Base-by-base conservation (phyloP, 139 green algal species). In the Auxenochlorella protothecoides region DNA sequence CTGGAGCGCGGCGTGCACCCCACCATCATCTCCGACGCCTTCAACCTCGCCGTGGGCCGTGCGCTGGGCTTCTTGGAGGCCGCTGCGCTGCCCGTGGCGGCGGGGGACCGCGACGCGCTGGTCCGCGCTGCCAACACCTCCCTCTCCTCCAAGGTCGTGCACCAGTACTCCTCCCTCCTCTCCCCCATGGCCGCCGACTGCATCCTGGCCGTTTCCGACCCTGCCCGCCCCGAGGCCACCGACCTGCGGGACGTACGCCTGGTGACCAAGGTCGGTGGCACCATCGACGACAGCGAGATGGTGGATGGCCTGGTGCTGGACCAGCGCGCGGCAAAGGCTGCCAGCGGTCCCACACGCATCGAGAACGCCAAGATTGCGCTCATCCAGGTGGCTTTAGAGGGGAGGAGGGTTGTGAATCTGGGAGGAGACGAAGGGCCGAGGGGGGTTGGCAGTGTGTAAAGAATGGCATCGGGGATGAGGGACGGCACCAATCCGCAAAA, bases 111-210 rank as follows among this genome's bases (percentile, higher is more conserved):
- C 3, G 88, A 94, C 13, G 70, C 87, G 2, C 84, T 99, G 11
- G 85, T 98, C 68, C 84, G 89, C 8, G 92, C 91, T n/a, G 93
- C 95, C 15, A 97, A 86, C 76, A 99, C 95, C 74, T 94, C 89
- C 0, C 82, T 97, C 27, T 89, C 78, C 77, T 90, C 80, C 83
- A 97, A 98, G 81, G 94, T 99, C 53, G 93, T 99, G 55, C 92
- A 85, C 2, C 92, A 98, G 84, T 94, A 99, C 81, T 92, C 87
- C 3, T 87, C 78, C 9, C 79, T 99, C 62, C 85, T 99, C 62
- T 89, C 92, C 0, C 95, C 95, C 68, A 97, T 99, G 87, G 95
- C 95, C 16, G 95, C 98, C 7, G 95, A 99, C 76, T 88, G 83
- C 53, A 86, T 98, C 56, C 76, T 97, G 52, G 85, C 81, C 57